Evolutionary conservation across 1,284 basidiomycete species (phyloP).

Genomic region (Microbotryum silenes-acaulis): DNA sequence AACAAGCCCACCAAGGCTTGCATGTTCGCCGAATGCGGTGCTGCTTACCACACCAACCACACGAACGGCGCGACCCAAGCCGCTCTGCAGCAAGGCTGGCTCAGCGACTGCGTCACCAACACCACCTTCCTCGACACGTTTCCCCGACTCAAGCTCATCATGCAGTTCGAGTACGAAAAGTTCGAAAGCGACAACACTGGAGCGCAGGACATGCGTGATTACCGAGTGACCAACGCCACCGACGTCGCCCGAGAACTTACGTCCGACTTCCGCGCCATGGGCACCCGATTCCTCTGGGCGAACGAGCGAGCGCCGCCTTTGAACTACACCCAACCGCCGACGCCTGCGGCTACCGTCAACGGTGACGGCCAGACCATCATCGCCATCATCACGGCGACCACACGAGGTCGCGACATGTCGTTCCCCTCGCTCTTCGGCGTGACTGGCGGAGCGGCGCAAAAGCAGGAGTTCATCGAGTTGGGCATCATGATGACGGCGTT

Average conservation of each 20-base stretch:
- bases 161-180: slow-evolving; percentile 38
- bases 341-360: slow-evolving; percentile 25
- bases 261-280: slow-evolving; percentile 22
- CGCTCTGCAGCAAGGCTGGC: slow-evolving; percentile 33
- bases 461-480: slow-evolving; percentile 25
- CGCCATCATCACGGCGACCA: slow-evolving; percentile 29
- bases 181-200: slow-evolving; percentile 31
- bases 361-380: slow-evolving; percentile 15
- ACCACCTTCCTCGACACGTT: slow-evolving; percentile 22
- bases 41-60: slow-evolving; percentile 35
- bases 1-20: slow-evolving; percentile 30
- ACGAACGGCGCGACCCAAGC: slow-evolving; percentile 23
- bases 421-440: slow-evolving; percentile 31
- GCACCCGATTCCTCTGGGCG: slow-evolving; percentile 29
- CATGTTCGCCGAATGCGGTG: slow-evolving; percentile 37
- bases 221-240: slow-evolving; percentile 32
- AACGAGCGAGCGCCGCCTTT: slow-evolving; percentile 21
- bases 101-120: slow-evolving; percentile 27
- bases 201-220: slow-evolving; percentile 32
- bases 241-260: slow-evolving; percentile 24
- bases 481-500: slow-evolving; percentile 21
- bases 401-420: slow-evolving; percentile 21
- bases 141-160: slow-evolving; percentile 32
- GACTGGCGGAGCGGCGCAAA: slow-evolving; percentile 22
- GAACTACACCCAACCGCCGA: slow-evolving; percentile 20